Percentiles rank a stretch among this genome's conserved stretches.
Conservation (phyloP, 202 grass and related monocot genomes). For the Musa balbisiana region DNA sequence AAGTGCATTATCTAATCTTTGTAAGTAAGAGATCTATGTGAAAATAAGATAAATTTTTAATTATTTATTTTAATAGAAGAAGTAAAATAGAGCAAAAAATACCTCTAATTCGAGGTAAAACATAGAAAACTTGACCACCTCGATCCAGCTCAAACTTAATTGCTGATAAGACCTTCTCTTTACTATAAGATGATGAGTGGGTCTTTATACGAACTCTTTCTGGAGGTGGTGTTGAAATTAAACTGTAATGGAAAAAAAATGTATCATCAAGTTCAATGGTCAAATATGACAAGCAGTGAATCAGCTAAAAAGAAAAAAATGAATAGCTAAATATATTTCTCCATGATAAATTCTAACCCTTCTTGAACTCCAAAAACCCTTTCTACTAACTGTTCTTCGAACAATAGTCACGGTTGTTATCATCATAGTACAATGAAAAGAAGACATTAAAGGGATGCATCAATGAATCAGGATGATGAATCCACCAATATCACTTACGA, state of each 20-base stretch:
- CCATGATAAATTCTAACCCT: background rate
- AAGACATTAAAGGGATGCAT: background rate
- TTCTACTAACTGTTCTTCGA: background rate
- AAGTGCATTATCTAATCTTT: background rate
- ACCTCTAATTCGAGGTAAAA: constrained; percentile 96
- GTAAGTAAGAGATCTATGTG: background rate
- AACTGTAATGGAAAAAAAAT: constrained; percentile 48
- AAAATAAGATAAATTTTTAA: background rate
- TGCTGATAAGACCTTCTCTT: constrained; percentile 63
- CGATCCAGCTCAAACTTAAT: constrained; percentile 81
- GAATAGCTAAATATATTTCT: background rate
- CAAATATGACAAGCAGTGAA: constrained; percentile 14
- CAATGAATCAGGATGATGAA: background rate
- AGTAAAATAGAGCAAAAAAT: constrained; percentile 15
- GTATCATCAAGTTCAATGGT: constrained; percentile 18
- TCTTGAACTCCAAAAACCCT: background rate
- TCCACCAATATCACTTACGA: background rate
- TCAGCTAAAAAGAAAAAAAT: background rate
- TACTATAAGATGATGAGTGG: constrained; percentile 68
- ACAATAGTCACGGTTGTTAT: background rate
- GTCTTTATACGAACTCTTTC: constrained; percentile 92
- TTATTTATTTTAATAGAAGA: constrained; percentile 14
- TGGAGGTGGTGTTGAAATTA: constrained; percentile 93
- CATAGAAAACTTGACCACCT: constrained; percentile 94
- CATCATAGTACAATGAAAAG: background rate